Evolutionary conservation across 2,329 filamentous ascomycete species (phyloP).

Genomic region (Periconia macrospinosa): DNA sequence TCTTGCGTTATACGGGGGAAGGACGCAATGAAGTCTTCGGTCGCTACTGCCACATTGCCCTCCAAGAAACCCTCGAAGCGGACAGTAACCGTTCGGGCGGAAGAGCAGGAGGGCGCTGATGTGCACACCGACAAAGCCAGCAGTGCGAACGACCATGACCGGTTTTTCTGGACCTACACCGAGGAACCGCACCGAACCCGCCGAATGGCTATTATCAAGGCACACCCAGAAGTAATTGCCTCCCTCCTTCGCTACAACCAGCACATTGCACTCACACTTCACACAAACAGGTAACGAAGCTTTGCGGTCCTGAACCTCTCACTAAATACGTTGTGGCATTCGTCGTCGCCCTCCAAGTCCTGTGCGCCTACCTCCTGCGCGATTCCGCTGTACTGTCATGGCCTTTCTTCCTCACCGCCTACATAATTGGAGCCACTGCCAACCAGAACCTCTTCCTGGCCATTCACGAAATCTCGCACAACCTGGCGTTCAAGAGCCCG

Average conservation of each 20-base stretch:
- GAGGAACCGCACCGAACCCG: constrained; percentile 94
- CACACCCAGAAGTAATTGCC: constrained; percentile 81
- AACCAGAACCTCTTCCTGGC: constrained; percentile 99
- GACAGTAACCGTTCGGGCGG: constrained; percentile 25
- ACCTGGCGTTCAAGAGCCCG: constrained; percentile 84
- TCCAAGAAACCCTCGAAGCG: constrained; percentile 25
- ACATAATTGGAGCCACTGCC: constrained; percentile 88
- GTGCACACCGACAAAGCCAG: constrained; percentile 4
- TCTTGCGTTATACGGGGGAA: neutral
- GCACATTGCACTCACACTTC: constrained; percentile 2
- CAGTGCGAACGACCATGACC: constrained; percentile 45
- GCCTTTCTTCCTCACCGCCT: constrained; percentile 83
- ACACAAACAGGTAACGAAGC: constrained; percentile 76
- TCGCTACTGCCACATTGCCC: constrained; percentile 36
- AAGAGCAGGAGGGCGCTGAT: constrained; percentile 9
- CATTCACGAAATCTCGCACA: constrained; percentile 98
- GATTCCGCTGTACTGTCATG: constrained; percentile 79
- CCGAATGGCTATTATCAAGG: constrained; percentile 93
- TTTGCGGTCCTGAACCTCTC: constrained; percentile 92
- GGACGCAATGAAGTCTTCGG: constrained; percentile 39
- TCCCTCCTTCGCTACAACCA: neutral
- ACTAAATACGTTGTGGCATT: constrained; percentile 89
- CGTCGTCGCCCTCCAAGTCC: constrained; percentile 81
- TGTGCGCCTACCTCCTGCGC: constrained; percentile 75
- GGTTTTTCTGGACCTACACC: constrained; percentile 99